Evolutionary conservation across 208 protist species (phyloP).

Genomic region (Zelonia costaricensis): DNA sequence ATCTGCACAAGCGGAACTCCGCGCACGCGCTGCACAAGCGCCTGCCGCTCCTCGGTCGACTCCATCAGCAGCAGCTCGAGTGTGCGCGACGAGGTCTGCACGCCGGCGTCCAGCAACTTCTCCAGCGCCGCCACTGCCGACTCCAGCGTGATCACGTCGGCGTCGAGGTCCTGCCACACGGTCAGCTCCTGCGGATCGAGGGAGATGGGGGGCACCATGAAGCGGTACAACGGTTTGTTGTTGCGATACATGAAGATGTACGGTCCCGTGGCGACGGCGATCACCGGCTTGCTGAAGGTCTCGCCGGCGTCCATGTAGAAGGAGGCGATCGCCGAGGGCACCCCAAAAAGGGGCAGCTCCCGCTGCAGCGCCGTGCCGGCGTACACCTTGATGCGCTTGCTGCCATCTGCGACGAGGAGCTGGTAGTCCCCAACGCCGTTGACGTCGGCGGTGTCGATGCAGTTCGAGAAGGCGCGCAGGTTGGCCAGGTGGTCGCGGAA

Average conservation of each 20-base stretch:
- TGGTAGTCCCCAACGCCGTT: slow-evolving; percentile 94
- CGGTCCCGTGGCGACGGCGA: slow-evolving; percentile 88
- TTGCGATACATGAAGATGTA: slow-evolving; percentile 93
- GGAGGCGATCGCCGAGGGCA: slow-evolving; percentile 80
- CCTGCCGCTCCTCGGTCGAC: slow-evolving; percentile 41
- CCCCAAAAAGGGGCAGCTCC: slow-evolving; percentile 82
- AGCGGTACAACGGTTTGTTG: slow-evolving; percentile 93
- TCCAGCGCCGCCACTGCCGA: slow-evolving; percentile 52
- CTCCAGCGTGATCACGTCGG: slow-evolving; percentile 27
- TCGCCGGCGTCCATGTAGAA: slow-evolving; percentile 80
- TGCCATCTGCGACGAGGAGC: slow-evolving; percentile 88
- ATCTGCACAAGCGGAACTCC: slow-evolving; percentile 59
- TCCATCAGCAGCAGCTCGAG: slow-evolving; percentile 76
- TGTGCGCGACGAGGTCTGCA: slow-evolving; percentile 70
- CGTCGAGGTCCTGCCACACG: slow-evolving; percentile 62
- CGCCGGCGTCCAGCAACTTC: slow-evolving; percentile 44
- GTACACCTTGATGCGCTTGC: slow-evolving; percentile 84
- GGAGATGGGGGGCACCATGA: slow-evolving; percentile 67
- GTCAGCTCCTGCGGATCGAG: slow-evolving; percentile 56
- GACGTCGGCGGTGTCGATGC: slow-evolving; percentile 85
- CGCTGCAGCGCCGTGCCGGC: slow-evolving; percentile 74
- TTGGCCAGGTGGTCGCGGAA: slow-evolving; percentile 91
- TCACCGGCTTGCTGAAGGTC: slow-evolving; percentile 51
- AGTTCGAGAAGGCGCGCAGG: slow-evolving; percentile 70
- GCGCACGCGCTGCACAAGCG: slow-evolving; percentile 43